Evolutionary conservation across 2,329 filamentous ascomycete species (phyloP).

Genomic region (Claviceps purpurea): DNA sequence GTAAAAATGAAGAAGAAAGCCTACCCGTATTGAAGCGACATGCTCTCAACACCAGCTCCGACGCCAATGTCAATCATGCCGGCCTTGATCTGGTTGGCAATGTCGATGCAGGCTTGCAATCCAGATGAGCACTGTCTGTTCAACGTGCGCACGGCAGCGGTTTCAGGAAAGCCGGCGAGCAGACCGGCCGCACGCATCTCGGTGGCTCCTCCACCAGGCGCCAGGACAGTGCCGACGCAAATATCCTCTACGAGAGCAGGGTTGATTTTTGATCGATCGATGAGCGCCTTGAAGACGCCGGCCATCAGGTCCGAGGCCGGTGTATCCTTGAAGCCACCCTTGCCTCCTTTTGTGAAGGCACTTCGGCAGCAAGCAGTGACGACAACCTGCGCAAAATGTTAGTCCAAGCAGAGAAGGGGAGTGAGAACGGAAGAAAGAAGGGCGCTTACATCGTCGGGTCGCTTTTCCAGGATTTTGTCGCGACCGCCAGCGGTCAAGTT

Average conservation of each 20-base stretch:
- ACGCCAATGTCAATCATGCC: conserved; percentile 95
- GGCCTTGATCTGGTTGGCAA: conserved; percentile 79
- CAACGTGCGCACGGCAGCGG: conserved; percentile 70
- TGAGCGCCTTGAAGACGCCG: conserved; percentile 67
- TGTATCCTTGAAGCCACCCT: conserved; percentile 93
- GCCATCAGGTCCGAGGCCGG: conserved; percentile 72
- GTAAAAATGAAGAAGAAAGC: conserved; percentile 14
- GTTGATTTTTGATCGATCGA: conserved; percentile 80
- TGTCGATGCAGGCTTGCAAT: conserved; percentile 82
- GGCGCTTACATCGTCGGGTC: conserved; percentile 47
- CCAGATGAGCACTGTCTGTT: conserved; percentile 94
- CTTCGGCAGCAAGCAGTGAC: conserved; percentile 87
- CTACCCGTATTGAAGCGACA: conserved; percentile 83
- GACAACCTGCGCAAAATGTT: conserved; percentile 49
- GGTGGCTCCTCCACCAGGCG: conserved; percentile 86
- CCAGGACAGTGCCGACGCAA: conserved; percentile 78
- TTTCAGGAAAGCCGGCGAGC: conserved; percentile 79
- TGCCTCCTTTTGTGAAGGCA: conserved; percentile 82
- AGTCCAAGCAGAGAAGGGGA: conserved; percentile 7
- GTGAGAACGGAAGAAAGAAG: background rate
- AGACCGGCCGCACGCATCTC: conserved; percentile 90
- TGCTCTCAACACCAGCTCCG: conserved; percentile 91
- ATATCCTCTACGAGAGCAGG: conserved; percentile 83
- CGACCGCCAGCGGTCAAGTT: conserved; percentile 40
- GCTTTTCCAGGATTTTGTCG: conserved; percentile 50